Percentiles rank a stretch among this genome's conserved stretches.
Conservation (phyloP, 306 rosid genomes). For the Rosa chinensis region DNA sequence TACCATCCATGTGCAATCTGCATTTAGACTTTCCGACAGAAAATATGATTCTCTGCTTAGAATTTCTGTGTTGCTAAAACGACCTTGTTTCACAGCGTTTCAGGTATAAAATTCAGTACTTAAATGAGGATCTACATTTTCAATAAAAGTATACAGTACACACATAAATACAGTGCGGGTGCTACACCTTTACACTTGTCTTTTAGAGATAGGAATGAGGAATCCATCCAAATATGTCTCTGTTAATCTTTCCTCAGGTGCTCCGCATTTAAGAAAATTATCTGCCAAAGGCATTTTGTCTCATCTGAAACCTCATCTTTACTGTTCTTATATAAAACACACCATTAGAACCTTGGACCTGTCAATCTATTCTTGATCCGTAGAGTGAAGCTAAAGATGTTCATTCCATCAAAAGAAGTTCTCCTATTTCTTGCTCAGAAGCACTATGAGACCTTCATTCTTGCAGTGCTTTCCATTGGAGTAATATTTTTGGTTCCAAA, state of each 20-base stretch:
- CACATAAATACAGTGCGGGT: not conserved
- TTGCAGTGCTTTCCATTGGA: conserved; percentile 38
- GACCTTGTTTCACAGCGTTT: not conserved
- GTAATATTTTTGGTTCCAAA: conserved; percentile 38
- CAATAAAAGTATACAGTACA: not conserved
- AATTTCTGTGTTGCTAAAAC: not conserved
- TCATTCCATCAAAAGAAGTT: conserved; percentile 37
- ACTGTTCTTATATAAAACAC: not conserved
- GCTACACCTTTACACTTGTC: not conserved
- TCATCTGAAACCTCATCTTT: not conserved
- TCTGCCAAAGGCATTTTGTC: not conserved
- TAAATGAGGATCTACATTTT: not conserved
- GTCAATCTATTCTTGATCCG: conserved; percentile 19
- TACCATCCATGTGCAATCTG: not conserved
- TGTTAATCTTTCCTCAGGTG: not conserved
- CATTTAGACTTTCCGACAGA: not conserved
- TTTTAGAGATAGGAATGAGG: too few relatives aligned
- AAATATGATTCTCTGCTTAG: not conserved
- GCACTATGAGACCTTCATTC: conserved; percentile 29
- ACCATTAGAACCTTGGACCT: not conserved
- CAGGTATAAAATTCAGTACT: not conserved
- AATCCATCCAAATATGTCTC: not conserved
- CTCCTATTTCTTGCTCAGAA: conserved; percentile 34
- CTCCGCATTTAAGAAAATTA: not conserved
- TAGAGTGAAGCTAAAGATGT: conserved; percentile 42